Percentiles rank a stretch among this genome's conserved stretches.
These are phyloP conservation scores for Eutrema japonicum DNA, from an alignment of 345 rosid species.

Conservation along the genomic window DNA sequence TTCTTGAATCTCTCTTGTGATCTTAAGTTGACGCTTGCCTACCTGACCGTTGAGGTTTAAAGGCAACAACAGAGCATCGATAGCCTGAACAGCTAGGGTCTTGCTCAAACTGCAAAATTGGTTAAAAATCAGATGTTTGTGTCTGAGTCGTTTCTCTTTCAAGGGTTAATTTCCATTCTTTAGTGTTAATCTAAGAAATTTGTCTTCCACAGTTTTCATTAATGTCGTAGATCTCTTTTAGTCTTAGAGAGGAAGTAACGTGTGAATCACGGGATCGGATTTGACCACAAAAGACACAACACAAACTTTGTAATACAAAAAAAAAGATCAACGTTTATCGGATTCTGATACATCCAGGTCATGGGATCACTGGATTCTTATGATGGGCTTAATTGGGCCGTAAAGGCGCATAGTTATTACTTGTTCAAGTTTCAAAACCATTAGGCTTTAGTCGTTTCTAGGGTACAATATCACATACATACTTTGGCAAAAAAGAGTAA, in stretches of 20 bases:
- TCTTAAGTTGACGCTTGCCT: background rate
- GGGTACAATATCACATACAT: background rate
- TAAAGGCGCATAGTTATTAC: background rate
- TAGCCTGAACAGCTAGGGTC: background rate
- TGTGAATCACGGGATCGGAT: slow-evolving; percentile 69
- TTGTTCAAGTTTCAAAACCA: background rate
- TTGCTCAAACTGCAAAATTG: background rate
- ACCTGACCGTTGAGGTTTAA: background rate
- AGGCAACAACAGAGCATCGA: background rate
- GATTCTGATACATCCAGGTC: slow-evolving; percentile 55
- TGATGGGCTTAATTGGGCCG: background rate
- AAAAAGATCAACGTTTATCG: slow-evolving; percentile 64
- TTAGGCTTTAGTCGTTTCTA: background rate
- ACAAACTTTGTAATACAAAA: slow-evolving; percentile 63
- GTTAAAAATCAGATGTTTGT: slow-evolving; percentile 16
- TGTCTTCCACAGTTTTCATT: slow-evolving; percentile 63
- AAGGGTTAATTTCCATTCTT: slow-evolving; percentile 67
- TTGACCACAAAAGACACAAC: slow-evolving; percentile 59
- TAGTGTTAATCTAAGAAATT: slow-evolving; percentile 75
- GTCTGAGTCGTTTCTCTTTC: slow-evolving; percentile 67
- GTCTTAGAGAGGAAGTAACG: slow-evolving; percentile 67
- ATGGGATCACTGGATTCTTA: background rate
- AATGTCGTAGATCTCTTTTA: slow-evolving; percentile 51
- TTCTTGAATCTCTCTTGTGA: too few relatives aligned
- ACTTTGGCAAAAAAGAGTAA: background rate